Percentiles rank a stretch among this genome's conserved stretches.
Conservation (phyloP, 371 early-diverging fungal species). For the Zopfochytrium polystomum region DNA sequence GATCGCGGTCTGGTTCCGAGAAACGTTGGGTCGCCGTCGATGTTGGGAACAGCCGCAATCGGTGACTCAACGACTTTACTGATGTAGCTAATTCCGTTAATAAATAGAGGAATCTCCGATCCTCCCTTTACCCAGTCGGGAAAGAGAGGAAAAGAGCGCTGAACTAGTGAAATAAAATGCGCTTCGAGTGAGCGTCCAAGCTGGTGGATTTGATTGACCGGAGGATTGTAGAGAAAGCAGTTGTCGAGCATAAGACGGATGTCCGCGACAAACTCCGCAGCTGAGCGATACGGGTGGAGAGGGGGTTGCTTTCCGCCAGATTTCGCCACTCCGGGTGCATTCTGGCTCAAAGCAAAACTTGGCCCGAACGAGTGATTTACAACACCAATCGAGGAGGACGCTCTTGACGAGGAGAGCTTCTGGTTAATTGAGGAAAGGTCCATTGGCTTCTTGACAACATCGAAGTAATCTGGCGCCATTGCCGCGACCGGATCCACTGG, state of each 20-base stretch:
- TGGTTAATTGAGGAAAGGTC: constrained; percentile 60
- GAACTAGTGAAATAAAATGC: constrained; percentile 24
- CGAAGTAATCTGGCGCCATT: constrained; percentile 73
- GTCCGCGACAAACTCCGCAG: constrained; percentile 67
- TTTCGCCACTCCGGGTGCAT: too few species aligned
- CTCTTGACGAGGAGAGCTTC: constrained; percentile 55
- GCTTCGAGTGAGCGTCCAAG: constrained; percentile 21
- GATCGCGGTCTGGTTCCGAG: too few species aligned
- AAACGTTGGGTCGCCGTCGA: too few species aligned
- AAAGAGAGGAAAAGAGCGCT: constrained; percentile 18
- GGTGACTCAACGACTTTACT: neutral
- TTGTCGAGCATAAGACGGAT: constrained; percentile 74
- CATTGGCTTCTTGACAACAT: constrained; percentile 71
- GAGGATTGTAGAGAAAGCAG: constrained; percentile 36
- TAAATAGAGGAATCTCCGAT: neutral
- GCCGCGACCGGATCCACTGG: constrained; percentile 58
- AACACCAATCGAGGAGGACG: too few species aligned
- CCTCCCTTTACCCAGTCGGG: neutral
- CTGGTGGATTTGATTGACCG: constrained; percentile 25
- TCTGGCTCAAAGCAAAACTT: too few species aligned
- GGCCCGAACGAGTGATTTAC: too few species aligned
- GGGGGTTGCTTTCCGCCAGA: too few species aligned
- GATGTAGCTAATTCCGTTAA: neutral
- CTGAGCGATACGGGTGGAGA: constrained; percentile 15
- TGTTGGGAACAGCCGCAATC: constrained; percentile 1